These are phyloP conservation scores for Amanita exitialis DNA, from an alignment of 768 basidiomycete species.

Conservation along the genomic window DNA sequence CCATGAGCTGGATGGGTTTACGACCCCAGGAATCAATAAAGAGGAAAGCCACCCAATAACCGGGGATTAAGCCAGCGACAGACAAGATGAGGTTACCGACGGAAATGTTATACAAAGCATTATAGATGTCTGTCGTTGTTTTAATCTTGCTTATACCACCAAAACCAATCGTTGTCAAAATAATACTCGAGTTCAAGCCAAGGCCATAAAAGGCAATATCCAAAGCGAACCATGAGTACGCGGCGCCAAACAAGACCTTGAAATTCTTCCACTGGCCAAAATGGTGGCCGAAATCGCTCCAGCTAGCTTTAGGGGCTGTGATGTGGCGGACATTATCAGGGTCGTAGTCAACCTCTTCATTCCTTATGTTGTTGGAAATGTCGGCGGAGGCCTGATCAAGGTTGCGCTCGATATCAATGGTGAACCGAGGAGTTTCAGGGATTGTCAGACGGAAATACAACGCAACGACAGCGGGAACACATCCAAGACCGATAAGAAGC, in stretches of 20 bases:
- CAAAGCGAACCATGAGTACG: conserved; percentile 86
- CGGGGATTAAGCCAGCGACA: conserved; percentile 73
- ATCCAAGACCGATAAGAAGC: conserved; percentile 80
- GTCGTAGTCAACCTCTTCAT: conserved; percentile 35
- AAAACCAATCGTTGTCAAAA: conserved; percentile 68
- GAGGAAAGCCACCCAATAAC: conserved; percentile 59
- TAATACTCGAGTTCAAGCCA: conserved; percentile 72
- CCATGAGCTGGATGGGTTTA: conserved; percentile 75
- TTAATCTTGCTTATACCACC: conserved; percentile 29
- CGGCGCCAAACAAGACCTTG: conserved; percentile 68
- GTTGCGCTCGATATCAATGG: conserved; percentile 89
- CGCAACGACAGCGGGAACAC: conserved; percentile 69
- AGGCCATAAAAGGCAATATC: conserved; percentile 88
- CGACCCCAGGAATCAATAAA: conserved; percentile 75
- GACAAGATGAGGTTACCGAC: conserved; percentile 73
- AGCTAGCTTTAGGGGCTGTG: conserved; percentile 58
- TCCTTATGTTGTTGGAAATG: conserved; percentile 56
- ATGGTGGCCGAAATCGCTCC: conserved; percentile 56
- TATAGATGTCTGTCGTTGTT: conserved; percentile 33
- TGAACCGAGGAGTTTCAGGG: conserved; percentile 84
- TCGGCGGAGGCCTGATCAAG: conserved; percentile 65
- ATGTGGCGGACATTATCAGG: conserved; percentile 52
- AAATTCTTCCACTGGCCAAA: conserved; percentile 70
- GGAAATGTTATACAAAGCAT: conserved; percentile 51
- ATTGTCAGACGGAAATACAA: conserved; percentile 92